A percentile compares a stretch with the other conserved stretches of the same genome.
Evolutionary conservation across 768 basidiomycete species (phyloP).

Genomic region (Boletus tylopilopsis): DNA sequence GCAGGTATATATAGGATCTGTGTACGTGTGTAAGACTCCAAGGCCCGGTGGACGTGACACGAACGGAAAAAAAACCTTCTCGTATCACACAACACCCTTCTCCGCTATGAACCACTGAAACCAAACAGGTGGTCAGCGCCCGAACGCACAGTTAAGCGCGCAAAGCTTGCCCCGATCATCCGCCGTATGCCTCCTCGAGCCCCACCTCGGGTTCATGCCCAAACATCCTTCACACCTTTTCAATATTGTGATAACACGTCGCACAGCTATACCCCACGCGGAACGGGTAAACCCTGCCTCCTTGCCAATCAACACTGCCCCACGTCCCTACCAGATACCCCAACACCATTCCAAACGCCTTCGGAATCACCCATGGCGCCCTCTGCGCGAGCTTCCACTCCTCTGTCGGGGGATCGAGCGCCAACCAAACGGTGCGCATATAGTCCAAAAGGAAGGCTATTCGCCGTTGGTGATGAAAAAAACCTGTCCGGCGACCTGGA

Average conservation of each 20-base stretch:
- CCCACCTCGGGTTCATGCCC: slow-evolving; percentile 86
- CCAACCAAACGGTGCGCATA: slow-evolving; percentile 70
- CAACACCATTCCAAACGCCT: no score
- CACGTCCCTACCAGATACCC: no score
- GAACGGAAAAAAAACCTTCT: no score
- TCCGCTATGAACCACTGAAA: slow-evolving; percentile 30
- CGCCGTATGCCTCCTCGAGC: slow-evolving; percentile 82
- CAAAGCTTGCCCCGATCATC: slow-evolving; percentile 62
- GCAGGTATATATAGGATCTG: no score
- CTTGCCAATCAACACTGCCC: slow-evolving; percentile 67
- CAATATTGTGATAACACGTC: slow-evolving; percentile 91
- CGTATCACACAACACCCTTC: slow-evolving; percentile 24
- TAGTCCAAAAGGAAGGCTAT: slow-evolving; percentile 97
- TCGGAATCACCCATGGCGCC: slow-evolving; percentile 49
- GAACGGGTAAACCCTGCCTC: slow-evolving; percentile 83
- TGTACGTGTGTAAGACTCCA: no score
- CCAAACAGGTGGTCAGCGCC: background rate
- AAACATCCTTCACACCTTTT: slow-evolving; percentile 84
- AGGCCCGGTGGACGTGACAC: no score
- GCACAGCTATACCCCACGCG: no score
- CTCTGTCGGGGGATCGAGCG: slow-evolving; percentile 48
- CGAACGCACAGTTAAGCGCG: background rate
- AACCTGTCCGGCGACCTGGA: slow-evolving; percentile 91
- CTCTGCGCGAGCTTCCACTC: slow-evolving; percentile 38
- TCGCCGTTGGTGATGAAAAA: slow-evolving; percentile 98